Evolutionary conservation across 164 flowering plant species (phyloP).

Genomic region (Litsea cubeba): DNA sequence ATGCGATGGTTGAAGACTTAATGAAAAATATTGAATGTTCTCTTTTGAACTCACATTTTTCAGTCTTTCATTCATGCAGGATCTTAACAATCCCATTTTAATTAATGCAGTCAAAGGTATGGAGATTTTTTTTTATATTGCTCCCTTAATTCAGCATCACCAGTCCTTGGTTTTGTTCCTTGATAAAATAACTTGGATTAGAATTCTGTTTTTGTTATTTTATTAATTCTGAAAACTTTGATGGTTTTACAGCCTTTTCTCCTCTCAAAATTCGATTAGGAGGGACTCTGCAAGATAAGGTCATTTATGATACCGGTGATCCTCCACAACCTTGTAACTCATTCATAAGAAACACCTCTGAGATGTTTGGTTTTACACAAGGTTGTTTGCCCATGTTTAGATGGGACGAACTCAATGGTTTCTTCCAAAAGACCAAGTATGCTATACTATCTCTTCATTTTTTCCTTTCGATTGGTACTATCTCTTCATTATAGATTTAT

Average conservation of each 20-base stretch:
- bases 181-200: not conserved
- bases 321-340: conserved; percentile 40
- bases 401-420: conserved; percentile 80
- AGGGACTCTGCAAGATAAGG: conserved; percentile 81
- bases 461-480: too few relatives aligned
- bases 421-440: conserved; percentile 72
- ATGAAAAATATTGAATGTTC: not conserved
- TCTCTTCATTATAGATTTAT: not conserved
- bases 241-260: conserved; percentile 60
- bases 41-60: not conserved
- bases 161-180: not conserved
- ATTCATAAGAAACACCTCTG: conserved; percentile 37
- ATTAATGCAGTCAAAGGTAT: conserved; percentile 83
- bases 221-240: not conserved
- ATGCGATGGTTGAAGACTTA: not conserved
- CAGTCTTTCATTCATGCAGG: conserved; percentile 41
- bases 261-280: conserved; percentile 89
- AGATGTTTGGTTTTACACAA: conserved; percentile 64
- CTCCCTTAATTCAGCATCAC: not conserved
- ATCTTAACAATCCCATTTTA: conserved; percentile 55
- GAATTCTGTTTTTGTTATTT: not conserved
- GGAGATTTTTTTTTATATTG: not conserved
- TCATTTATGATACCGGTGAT: conserved; percentile 49
- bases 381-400: conserved; percentile 81
- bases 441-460: not conserved